Conservation (phyloP, 306 rosid genomes). For the Quercus mongolica region DNA sequence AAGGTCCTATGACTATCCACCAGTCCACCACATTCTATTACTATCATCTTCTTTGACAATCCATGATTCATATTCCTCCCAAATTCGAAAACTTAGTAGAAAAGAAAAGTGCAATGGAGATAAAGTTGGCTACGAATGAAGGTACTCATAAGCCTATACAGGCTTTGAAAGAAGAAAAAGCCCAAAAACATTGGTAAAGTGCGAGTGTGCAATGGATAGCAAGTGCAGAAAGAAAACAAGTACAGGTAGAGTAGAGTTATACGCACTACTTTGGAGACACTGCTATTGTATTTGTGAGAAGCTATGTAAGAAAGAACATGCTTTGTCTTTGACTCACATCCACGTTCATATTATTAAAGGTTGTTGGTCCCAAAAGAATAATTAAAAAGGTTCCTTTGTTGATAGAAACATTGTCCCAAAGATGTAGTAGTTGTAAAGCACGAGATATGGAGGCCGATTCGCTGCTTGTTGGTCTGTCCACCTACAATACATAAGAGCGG, state of each 20-base stretch:
- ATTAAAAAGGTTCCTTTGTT: background rate
- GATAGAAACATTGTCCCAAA: conserved; percentile 5
- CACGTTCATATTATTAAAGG: conserved; percentile 3
- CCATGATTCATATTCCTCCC: background rate
- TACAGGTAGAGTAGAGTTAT: background rate
- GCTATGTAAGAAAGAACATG: background rate
- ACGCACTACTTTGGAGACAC: background rate
- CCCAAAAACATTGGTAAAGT: background rate
- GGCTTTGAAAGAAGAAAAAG: no score
- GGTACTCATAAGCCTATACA: no score
- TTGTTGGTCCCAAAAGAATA: conserved; percentile 14
- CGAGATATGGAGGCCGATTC: conserved; percentile 18
- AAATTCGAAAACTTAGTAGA: no score
- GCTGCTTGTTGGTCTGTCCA: conserved; percentile 1
- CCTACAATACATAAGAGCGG: background rate
- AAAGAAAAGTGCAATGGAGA: background rate
- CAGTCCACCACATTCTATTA: no score
- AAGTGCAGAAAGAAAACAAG: background rate
- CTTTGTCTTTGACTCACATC: background rate
- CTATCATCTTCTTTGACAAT: no score
- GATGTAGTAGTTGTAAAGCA: conserved; percentile 15
- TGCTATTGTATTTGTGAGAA: background rate
- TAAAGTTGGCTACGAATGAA: background rate
- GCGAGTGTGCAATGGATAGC: background rate
- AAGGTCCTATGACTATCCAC: no score